Conservation (phyloP, 2,329 filamentous ascomycete species). For the Aspergillus fijiensis region DNA sequence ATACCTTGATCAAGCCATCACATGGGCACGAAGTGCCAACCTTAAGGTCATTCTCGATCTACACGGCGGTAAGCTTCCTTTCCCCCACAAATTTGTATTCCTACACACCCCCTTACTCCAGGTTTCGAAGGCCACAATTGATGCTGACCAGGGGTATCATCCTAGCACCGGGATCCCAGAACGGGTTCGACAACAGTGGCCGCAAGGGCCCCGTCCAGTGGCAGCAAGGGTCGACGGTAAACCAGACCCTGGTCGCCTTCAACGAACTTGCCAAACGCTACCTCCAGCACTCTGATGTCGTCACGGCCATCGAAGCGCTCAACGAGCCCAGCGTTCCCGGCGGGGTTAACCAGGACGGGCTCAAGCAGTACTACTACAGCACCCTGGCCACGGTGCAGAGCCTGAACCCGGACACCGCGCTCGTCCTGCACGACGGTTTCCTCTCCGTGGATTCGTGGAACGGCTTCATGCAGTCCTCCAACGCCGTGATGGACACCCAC, state of each 20-base stretch:
- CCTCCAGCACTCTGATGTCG: slow-evolving; percentile 55
- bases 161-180: slow-evolving; percentile 60
- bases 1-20: slow-evolving; percentile 57
- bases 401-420: slow-evolving; percentile 46
- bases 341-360: slow-evolving; percentile 43
- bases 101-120: background rate
- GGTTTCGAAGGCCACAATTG: background rate
- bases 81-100: no score
- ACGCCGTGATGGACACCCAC: slow-evolving; percentile 65
- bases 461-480: slow-evolving; percentile 54
- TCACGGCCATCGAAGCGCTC: slow-evolving; percentile 52
- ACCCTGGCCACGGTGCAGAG: slow-evolving; percentile 50
- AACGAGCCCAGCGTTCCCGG: slow-evolving; percentile 44
- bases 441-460: slow-evolving; percentile 57
- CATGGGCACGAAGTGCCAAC: slow-evolving; percentile 58
- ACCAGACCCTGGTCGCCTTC: slow-evolving; percentile 54
- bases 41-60: slow-evolving; percentile 67
- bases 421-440: slow-evolving; percentile 57
- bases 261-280: slow-evolving; percentile 59
- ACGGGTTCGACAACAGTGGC: slow-evolving; percentile 68
- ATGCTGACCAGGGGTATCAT: background rate
- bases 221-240: slow-evolving; percentile 38
- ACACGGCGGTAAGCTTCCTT: slow-evolving; percentile 57
- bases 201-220: slow-evolving; percentile 41
- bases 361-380: slow-evolving; percentile 57